phyloP scores from a whole-genome alignment of 192 early-diverging fungal species.

The Blastocladiella britannica region DNA sequence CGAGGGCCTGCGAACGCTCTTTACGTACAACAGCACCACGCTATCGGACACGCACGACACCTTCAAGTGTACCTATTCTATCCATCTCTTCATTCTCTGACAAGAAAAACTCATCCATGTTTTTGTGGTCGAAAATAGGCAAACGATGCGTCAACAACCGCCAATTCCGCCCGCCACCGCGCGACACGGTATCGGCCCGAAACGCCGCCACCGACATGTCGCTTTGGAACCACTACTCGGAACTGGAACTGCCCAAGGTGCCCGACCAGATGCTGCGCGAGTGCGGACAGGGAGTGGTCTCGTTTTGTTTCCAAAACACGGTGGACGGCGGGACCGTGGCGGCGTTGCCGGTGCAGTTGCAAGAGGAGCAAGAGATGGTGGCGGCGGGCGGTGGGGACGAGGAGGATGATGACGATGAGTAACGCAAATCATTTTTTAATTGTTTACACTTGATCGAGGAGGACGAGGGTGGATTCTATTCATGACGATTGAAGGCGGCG shows the following conservation, averaged over 20 bases:
- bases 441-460: too few relatives aligned
- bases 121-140: too few relatives aligned
- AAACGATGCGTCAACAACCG: background rate
- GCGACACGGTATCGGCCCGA: background rate
- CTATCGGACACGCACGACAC: slow-evolving; percentile 3
- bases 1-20: slow-evolving; percentile 72
- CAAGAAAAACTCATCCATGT: too few relatives aligned
- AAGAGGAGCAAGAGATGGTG: too few relatives aligned
- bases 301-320: background rate
- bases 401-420: too few relatives aligned
- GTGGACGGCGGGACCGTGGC: too few relatives aligned
- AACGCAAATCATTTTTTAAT: too few relatives aligned
- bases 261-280: background rate
- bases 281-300: background rate
- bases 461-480: too few relatives aligned
- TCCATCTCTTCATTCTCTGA: too few relatives aligned
- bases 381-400: too few relatives aligned
- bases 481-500: too few relatives aligned
- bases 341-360: too few relatives aligned
- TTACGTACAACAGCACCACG: slow-evolving; percentile 49
- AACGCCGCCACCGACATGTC: background rate
- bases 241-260: background rate
- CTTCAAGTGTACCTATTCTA: background rate
- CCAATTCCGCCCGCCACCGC: background rate
- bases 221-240: background rate